A percentile compares a stretch with the other conserved stretches of the same genome.
Evolutionary conservation across 1,284 basidiomycete species (phyloP).

Genomic region (Fereydounia khargensis): DNA sequence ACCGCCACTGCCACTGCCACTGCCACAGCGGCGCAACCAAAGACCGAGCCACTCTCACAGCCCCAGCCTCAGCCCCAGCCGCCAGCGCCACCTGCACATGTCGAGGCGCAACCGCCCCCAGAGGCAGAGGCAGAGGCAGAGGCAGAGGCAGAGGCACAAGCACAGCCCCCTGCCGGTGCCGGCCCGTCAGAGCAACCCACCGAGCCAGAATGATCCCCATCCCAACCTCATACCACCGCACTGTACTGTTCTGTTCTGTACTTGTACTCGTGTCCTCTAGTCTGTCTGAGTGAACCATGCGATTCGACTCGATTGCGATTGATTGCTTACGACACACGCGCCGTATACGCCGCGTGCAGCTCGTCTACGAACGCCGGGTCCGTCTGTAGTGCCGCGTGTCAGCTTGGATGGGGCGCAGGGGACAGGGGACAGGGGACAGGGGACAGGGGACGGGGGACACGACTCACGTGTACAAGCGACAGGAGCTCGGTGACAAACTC

Average conservation of each 20-base stretch:
- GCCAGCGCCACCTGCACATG: not conserved
- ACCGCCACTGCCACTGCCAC: not conserved
- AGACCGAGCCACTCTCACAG: not conserved
- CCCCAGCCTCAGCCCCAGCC: not conserved
- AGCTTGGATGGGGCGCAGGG: not conserved
- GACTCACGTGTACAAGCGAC: constrained; percentile 69
- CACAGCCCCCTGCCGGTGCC: not conserved
- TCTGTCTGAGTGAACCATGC: too few species aligned
- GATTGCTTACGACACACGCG: constrained; percentile 4
- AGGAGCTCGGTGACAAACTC: constrained; percentile 70
- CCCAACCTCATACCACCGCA: too few species aligned
- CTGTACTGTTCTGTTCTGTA: too few species aligned
- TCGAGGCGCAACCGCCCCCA: too few species aligned
- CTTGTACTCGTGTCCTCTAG: too few species aligned
- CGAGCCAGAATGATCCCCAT: not conserved
- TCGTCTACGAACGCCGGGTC: constrained; percentile 42
- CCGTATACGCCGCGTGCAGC: constrained; percentile 35
- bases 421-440: not conserved
- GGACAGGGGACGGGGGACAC: not conserved
- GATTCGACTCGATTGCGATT: not conserved
- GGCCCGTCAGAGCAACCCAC: not conserved
- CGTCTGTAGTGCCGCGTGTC: constrained; percentile 25
- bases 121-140: too few species aligned
- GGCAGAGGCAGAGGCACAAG: not conserved
- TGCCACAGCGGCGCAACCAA: not conserved